Percentiles rank a stretch among this genome's conserved stretches.
These are phyloP conservation scores for Rhododendron griersonianum DNA, from an alignment of 148 eudicot genomes.

Conservation along the genomic window DNA sequence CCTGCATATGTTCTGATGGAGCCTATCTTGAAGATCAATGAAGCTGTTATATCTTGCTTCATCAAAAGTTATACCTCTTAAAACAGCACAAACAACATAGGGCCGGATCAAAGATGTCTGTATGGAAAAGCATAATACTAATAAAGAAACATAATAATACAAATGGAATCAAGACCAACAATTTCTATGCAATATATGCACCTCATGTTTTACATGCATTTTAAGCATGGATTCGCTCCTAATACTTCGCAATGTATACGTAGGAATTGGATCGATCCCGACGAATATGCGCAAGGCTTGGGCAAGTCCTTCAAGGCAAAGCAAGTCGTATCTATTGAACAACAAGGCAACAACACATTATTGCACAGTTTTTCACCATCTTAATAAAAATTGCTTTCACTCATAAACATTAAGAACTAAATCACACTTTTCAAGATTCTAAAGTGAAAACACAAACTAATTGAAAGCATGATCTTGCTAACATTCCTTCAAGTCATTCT, in stretches of 20 bases:
- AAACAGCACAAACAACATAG: conserved; percentile 90
- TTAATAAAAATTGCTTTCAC: not conserved
- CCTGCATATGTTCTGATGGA: conserved; percentile 99
- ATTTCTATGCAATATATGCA: conserved; percentile 17
- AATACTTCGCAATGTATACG: conserved; percentile 42
- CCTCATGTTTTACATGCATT: conserved; percentile 94
- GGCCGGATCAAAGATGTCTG: conserved; percentile 84
- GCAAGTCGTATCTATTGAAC: conserved; percentile 80
- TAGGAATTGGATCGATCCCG: conserved; percentile 67
- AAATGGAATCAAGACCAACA: not conserved
- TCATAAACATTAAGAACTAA: not conserved
- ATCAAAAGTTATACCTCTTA: conserved; percentile 79
- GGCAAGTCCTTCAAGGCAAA: conserved; percentile 91
- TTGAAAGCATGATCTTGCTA: not conserved
- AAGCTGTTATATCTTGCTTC: conserved; percentile 95
- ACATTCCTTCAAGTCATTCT: not conserved
- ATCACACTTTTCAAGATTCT: not conserved
- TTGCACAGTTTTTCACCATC: not conserved
- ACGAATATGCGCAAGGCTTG: conserved; percentile 72
- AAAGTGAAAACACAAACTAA: not conserved
- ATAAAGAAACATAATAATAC: not conserved
- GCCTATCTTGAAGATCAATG: conserved; percentile 94
- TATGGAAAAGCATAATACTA: conserved; percentile 8
- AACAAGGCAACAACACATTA: not conserved
- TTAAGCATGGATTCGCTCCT: conserved; percentile 48